Evolutionary conservation across 2,329 filamentous ascomycete species (phyloP).

Genomic region (Thelonectria discophora): DNA sequence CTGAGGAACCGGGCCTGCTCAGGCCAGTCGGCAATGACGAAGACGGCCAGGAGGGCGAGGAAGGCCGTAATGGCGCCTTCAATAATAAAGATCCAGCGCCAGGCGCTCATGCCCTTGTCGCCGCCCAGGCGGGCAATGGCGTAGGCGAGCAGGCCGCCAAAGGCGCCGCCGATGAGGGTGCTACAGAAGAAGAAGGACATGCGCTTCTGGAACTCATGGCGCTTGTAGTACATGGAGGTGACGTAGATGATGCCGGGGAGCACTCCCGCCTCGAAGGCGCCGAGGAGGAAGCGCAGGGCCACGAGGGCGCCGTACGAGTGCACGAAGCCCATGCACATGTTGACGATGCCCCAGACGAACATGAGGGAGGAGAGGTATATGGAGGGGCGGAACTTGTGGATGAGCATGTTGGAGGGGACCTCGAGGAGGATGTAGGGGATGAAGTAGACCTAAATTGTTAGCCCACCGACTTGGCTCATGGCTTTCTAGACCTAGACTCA

Average conservation of each 20-base stretch:
- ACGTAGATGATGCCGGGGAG: slow-evolving; percentile 53
- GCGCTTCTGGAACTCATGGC: slow-evolving; percentile 58
- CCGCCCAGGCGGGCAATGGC: slow-evolving; percentile 57
- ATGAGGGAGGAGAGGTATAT: slow-evolving; percentile 50
- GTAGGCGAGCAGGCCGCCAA: slow-evolving; percentile 58
- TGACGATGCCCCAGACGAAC: slow-evolving; percentile 52
- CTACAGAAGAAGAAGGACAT: slow-evolving; percentile 55
- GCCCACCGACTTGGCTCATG: too few species aligned
- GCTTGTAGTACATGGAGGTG: slow-evolving; percentile 59
- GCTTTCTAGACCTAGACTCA: slow-evolving; percentile 35
- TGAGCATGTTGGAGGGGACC: slow-evolving; percentile 56
- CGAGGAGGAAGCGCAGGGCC: slow-evolving; percentile 51
- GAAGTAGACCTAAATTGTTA: too few species aligned
- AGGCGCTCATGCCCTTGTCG: slow-evolving; percentile 52
- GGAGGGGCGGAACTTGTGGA: slow-evolving; percentile 53
- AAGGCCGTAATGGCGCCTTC: slow-evolving; percentile 42
- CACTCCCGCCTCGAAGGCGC: slow-evolving; percentile 51
- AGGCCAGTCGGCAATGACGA: slow-evolving; percentile 41
- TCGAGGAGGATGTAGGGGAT: slow-evolving; percentile 56
- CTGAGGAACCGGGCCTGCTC: slow-evolving; percentile 53
- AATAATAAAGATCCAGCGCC: slow-evolving; percentile 55
- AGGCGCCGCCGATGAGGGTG: slow-evolving; percentile 53
- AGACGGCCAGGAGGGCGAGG: slow-evolving; percentile 35
- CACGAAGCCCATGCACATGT: slow-evolving; percentile 51
- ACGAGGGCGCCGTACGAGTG: slow-evolving; percentile 46